Percentiles rank a stretch among this genome's conserved stretches.
phyloP scores from a whole-genome alignment of 2,329 filamentous ascomycete genomes.

The Sporothrix protearum region DNA sequence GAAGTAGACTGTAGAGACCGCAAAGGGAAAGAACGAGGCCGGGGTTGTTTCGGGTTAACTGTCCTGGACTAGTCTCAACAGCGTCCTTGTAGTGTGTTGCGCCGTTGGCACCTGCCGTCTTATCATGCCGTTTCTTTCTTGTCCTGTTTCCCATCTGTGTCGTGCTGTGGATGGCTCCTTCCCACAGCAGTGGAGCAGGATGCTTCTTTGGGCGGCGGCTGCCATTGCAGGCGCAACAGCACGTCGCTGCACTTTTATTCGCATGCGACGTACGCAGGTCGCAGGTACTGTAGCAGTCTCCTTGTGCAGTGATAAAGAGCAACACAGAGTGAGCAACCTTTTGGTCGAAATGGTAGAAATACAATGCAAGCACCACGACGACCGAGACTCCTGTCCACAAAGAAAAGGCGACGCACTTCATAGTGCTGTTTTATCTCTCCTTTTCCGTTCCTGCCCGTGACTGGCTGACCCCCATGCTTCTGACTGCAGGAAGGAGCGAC shows the following conservation, averaged over 20 bases:
- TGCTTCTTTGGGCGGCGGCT: not conserved
- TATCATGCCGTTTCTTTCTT: not conserved
- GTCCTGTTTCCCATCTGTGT: not conserved
- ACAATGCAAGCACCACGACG: not conserved
- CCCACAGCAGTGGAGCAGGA: not conserved
- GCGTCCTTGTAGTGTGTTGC: not conserved
- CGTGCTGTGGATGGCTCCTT: slow-evolving; percentile 5
- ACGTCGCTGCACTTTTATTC: not conserved
- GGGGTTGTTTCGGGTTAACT: not conserved
- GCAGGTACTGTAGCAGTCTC: not conserved
- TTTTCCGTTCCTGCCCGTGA: not conserved
- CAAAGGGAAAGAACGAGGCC: slow-evolving; percentile 7
- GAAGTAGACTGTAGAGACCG: not conserved
- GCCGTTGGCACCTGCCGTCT: not conserved
- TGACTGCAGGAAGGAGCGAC: not conserved
- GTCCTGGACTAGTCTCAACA: not conserved
- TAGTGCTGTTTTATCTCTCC: not conserved
- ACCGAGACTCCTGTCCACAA: not conserved
- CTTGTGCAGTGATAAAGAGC: not conserved
- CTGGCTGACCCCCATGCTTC: not conserved
- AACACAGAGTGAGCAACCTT: not conserved
- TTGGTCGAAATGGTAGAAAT: not conserved
- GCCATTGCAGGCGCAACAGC: not conserved
- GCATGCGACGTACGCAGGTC: not conserved
- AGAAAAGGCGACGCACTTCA: not conserved